Percentiles rank a stretch among this genome's conserved stretches.
Evolutionary conservation across 179 eudicot genomes (phyloP).

Genomic region (Silene vulgaris): DNA sequence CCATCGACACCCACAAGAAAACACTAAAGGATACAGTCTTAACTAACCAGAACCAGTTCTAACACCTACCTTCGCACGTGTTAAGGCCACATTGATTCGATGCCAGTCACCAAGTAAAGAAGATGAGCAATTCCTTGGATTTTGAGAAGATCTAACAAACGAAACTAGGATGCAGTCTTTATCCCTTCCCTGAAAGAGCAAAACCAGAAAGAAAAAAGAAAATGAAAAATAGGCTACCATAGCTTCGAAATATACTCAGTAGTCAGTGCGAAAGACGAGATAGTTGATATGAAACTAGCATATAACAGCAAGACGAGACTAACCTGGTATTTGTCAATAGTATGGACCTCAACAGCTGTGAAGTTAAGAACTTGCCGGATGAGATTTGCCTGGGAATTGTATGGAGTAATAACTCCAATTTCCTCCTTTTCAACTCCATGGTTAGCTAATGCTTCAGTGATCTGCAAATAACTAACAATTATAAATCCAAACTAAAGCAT

Average conservation of each 20-base stretch:
- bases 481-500: not conserved
- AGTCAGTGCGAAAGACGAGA: not conserved
- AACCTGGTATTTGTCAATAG: slow-evolving; percentile 98
- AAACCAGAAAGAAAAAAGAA: slow-evolving; percentile 4
- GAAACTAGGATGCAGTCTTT: slow-evolving; percentile 91
- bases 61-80: slow-evolving; percentile 80
- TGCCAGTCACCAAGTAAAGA: slow-evolving; percentile 98
- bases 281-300: not conserved
- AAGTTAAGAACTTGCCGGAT: slow-evolving; percentile 45
- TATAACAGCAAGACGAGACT: not conserved
- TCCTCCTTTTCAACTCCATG: slow-evolving; percentile 64
- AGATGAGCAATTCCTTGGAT: slow-evolving; percentile 56
- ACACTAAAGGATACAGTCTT: not conserved
- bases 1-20: not conserved
- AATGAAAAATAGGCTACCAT: not conserved
- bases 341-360: slow-evolving; percentile 76
- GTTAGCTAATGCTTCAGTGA: slow-evolving; percentile 46
- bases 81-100: slow-evolving; percentile 87
- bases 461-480: slow-evolving; percentile 33
- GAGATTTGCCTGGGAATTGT: slow-evolving; percentile 81
- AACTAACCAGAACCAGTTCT: not conserved
- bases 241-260: not conserved
- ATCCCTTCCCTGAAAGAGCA: slow-evolving; percentile 71
- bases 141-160: slow-evolving; percentile 71
- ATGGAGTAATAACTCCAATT: slow-evolving; percentile 89